Evolutionary conservation across 2,329 filamentous ascomycete genomes (phyloP), one percentile per base, ranked within the genome.

Genomic region (Apiospora kogelbergensis): DNA sequence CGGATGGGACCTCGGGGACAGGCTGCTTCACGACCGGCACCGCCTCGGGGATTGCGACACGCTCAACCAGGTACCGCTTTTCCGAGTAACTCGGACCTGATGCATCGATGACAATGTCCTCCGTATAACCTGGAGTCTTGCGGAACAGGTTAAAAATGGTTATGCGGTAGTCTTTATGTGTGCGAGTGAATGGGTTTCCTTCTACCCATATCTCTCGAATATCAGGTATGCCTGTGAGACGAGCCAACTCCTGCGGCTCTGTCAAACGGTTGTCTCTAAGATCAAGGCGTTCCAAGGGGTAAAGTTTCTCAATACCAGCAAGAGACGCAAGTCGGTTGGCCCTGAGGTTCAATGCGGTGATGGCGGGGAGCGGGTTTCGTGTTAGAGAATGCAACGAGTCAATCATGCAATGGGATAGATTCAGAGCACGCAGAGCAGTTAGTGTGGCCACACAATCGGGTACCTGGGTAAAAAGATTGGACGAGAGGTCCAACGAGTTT

Each of bases 341-440:
- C 69, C 95, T 91, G 68, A 99, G 87, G 76, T 98, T 98, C 69
- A 99, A 84, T 1, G 95, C 95, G 1, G 93, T 97, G 71, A 99
- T 97, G 24, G 96, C 95, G 37, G 96, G 95, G 6, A 99, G 86
- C 15, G 96, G 94, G 75, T 92, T 96, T 72, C 92, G 90, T 2
- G 90, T 90, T 53, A 99, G 84, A 1, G 95, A 97, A 75, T 97
- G 93, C 68, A 99, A 85, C 20, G 94, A 96, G 74, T 95, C 93
- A 72, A 99, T 98, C 95, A 98, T 98, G 85, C 95, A 98, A 76
- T 97, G 93, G 4, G 95, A 97, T 33, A 99, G 85, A 76, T 99
- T 98, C 67, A 99, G 84, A 30, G 96, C 95, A 72, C 95, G 90
- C n/a, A 99, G 87, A 37, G 94, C 91, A 24, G 94, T 94, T 69